These are phyloP conservation scores for Hyaloscypha finlandica DNA, from an alignment of 495 filamentous ascomycete genomes.

Conservation along the genomic window DNA sequence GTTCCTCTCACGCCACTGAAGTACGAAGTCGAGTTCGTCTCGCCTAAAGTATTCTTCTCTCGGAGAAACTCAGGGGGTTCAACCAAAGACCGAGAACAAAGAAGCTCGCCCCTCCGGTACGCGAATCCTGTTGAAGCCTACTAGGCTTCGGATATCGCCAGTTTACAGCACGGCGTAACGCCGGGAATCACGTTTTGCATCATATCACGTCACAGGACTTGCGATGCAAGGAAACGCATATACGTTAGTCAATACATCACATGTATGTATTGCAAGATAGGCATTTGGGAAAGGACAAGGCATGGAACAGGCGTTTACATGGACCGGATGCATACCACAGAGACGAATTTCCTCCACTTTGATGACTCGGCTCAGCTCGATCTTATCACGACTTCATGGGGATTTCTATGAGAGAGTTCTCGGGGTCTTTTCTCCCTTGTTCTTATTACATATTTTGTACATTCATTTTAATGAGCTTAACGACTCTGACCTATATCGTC, in stretches of 20 bases:
- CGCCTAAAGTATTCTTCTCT: constrained; percentile 33
- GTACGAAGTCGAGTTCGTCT: constrained; percentile 30
- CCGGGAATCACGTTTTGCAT: constrained; percentile 3
- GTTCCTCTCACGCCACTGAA: constrained; percentile 29
- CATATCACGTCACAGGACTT: neutral
- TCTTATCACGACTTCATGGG: neutral
- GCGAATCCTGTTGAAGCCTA: constrained; percentile 12
- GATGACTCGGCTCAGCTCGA: neutral
- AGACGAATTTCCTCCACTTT: neutral
- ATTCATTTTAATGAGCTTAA: constrained; percentile 6
- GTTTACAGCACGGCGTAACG: neutral
- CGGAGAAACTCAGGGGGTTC: constrained; percentile 25
- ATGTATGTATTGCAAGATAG: neutral
- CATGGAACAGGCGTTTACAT: constrained; percentile 1
- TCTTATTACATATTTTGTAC: constrained; percentile 2
- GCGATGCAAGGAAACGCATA: neutral
- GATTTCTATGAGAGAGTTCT: neutral
- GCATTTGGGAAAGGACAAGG: neutral
- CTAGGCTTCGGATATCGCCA: constrained; percentile 15
- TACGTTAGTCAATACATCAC: neutral
- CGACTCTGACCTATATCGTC: neutral
- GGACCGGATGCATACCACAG: neutral
- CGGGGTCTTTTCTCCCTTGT: constrained; percentile 2
- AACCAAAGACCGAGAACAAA: constrained; percentile 20
- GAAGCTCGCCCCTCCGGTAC: constrained; percentile 21